Evolutionary conservation across 2,329 filamentous ascomycete genomes (phyloP).

Genomic region (Fusarium tuaranense): DNA sequence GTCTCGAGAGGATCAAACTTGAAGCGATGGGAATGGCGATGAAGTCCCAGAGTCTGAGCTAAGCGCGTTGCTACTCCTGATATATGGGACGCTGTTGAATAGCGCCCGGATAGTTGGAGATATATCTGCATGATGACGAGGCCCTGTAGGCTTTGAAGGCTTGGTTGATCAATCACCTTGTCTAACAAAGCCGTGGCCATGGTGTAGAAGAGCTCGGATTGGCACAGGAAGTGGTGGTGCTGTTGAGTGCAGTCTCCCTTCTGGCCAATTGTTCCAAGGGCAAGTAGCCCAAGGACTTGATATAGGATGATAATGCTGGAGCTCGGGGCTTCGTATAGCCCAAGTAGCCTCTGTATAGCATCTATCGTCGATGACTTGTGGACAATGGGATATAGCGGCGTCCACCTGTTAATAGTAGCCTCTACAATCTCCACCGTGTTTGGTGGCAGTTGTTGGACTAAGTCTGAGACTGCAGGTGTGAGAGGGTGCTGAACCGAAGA

Average conservation of each 20-base stretch:
- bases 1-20: constrained; percentile 44
- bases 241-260: constrained; percentile 6
- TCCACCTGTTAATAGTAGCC: constrained; percentile 24
- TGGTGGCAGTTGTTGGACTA: constrained; percentile 25
- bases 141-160: constrained; percentile 36
- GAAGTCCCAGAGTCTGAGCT: constrained; percentile 41
- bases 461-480: neutral
- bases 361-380: constrained; percentile 36
- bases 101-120: constrained; percentile 38
- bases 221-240: constrained; percentile 39
- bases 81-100: constrained; percentile 36
- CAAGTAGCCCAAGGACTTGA: constrained; percentile 34
- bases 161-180: constrained; percentile 27
- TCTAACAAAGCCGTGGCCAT: constrained; percentile 30
- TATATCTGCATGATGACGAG: constrained; percentile 41
- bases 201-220: constrained; percentile 35
- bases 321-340: neutral
- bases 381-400: constrained; percentile 26
- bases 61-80: constrained; percentile 40
- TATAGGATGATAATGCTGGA: constrained; percentile 17
- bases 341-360: constrained; percentile 5
- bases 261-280: constrained; percentile 34
- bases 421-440: constrained; percentile 28
- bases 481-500: neutral
- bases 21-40: constrained; percentile 43